A percentile compares a stretch with the other conserved stretches of the same genome.
These are phyloP conservation scores for Ophiostoma quercus DNA, from an alignment of 2,329 filamentous ascomycete species.

Conservation along the genomic window DNA sequence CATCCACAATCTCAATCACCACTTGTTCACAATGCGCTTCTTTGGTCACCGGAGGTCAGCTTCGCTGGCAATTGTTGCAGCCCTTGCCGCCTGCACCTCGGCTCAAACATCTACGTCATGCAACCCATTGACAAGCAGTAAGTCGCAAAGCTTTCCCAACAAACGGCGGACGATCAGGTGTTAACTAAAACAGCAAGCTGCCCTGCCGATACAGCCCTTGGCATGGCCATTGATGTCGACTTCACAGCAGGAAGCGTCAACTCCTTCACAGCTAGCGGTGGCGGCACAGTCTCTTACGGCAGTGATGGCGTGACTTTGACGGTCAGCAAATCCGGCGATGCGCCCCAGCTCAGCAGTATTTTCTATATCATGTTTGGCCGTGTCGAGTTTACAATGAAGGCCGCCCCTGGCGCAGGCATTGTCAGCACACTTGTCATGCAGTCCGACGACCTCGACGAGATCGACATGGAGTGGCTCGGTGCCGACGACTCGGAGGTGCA, in stretches of 20 bases:
- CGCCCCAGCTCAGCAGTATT: slow-evolving; percentile 78
- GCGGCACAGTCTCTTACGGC: slow-evolving; percentile 66
- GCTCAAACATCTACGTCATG: slow-evolving; percentile 34
- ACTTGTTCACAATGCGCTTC: slow-evolving; percentile 11
- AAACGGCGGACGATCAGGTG: not conserved
- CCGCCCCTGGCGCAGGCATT: slow-evolving; percentile 82
- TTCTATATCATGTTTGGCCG: slow-evolving; percentile 99
- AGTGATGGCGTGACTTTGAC: slow-evolving; percentile 76
- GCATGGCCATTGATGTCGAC: slow-evolving; percentile 75
- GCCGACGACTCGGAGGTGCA: slow-evolving; percentile 73
- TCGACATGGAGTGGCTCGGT: slow-evolving; percentile 96
- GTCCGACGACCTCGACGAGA: slow-evolving; percentile 89
- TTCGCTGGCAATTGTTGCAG: slow-evolving; percentile 2
- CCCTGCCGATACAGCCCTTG: slow-evolving; percentile 71
- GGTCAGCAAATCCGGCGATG: slow-evolving; percentile 70
- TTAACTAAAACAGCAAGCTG: slow-evolving; percentile 50
- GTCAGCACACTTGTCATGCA: slow-evolving; percentile 88
- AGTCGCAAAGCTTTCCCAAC: not conserved
- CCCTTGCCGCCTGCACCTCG: slow-evolving; percentile 26
- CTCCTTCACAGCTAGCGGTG: slow-evolving; percentile 65
- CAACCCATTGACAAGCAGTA: slow-evolving; percentile 24
- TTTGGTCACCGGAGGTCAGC: slow-evolving; percentile 1
- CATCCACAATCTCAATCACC: not conserved
- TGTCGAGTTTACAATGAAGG: slow-evolving; percentile 78
- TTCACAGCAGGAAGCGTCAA: slow-evolving; percentile 73